Conservation (phyloP, 306 rosid genomes). For the Fagus sylvatica region DNA sequence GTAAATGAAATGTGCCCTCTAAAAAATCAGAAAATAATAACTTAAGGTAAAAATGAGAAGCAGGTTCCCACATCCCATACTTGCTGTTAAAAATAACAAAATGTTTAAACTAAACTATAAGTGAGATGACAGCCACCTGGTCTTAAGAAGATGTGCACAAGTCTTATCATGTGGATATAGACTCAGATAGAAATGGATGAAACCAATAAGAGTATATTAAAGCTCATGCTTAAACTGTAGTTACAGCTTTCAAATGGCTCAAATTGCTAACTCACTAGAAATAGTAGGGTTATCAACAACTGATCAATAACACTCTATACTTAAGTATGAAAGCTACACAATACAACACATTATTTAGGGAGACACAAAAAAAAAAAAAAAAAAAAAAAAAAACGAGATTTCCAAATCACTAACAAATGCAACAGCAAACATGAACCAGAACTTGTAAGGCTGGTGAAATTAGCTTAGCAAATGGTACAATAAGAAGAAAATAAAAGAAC, state of each 20-base stretch:
- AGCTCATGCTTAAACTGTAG: not conserved
- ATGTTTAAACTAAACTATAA: not conserved
- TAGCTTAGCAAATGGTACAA: not conserved
- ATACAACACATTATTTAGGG: not conserved
- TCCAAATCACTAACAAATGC: not conserved
- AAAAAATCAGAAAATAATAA: not conserved
- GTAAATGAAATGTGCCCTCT: not conserved
- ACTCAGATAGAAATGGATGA: slow-evolving; percentile 3
- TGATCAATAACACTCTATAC: not conserved
- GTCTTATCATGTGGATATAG: not conserved
- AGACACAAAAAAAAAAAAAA: not conserved
- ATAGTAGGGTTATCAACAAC: not conserved
- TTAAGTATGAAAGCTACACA: not conserved
- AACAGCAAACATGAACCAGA: slow-evolving; percentile 16
- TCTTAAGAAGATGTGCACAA: not conserved
- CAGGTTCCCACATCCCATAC: not conserved
- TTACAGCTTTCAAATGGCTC: slow-evolving; percentile 7
- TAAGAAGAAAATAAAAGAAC: slow-evolving; percentile 8
- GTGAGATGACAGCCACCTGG: not conserved
- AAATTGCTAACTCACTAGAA: not conserved
- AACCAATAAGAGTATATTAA: not conserved
- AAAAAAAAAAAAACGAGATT: not conserved
- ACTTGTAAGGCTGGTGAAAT: slow-evolving; percentile 1
- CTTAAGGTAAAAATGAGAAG: not conserved
- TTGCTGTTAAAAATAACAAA: not conserved